Evolutionary conservation across 768 basidiomycete species (phyloP).

Genomic region (Paxillus ammoniavirescens): DNA sequence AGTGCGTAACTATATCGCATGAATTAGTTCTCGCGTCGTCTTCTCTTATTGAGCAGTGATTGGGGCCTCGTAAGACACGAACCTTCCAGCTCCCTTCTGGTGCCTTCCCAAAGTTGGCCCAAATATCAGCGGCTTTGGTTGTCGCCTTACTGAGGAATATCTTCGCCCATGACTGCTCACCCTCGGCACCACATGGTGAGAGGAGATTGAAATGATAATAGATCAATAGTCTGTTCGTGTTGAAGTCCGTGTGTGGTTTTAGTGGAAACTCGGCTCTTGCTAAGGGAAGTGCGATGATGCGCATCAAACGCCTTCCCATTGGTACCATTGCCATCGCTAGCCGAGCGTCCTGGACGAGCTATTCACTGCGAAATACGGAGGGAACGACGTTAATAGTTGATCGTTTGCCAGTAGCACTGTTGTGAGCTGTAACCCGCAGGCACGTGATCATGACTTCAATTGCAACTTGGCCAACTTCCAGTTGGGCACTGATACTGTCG

Average conservation of each 20-base stretch:
- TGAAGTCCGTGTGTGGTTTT: slow-evolving; percentile 7
- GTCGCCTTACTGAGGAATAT: slow-evolving; percentile 44
- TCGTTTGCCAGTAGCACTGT: too few species aligned
- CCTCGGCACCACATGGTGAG: slow-evolving; percentile 31
- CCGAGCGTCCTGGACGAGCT: background rate
- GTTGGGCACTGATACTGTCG: too few species aligned
- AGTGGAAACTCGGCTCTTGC: slow-evolving; percentile 16
- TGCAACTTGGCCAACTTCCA: too few species aligned
- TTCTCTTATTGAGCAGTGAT: background rate
- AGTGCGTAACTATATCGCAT: slow-evolving; percentile 47
- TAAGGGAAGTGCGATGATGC: slow-evolving; percentile 49
- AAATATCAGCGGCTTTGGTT: slow-evolving; percentile 52
- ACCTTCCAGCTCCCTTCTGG: slow-evolving; percentile 73
- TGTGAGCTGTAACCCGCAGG: background rate
- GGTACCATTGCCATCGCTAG: slow-evolving; percentile 13
- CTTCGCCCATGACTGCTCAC: slow-evolving; percentile 24
- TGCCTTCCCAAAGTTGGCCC: slow-evolving; percentile 70
- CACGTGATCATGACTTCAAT: slow-evolving; percentile 16
- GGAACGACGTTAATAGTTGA: too few species aligned
- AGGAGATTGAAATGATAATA: slow-evolving; percentile 43
- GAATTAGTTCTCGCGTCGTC: slow-evolving; percentile 3
- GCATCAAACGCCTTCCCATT: slow-evolving; percentile 33
- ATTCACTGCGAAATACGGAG: too few species aligned
- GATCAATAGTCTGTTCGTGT: slow-evolving; percentile 27
- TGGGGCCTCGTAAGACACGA: slow-evolving; percentile 14